A percentile compares a stretch with the other conserved stretches of the same genome.
phyloP scores from a whole-genome alignment of 306 rosid genomes.

The Lablab purpureus region DNA sequence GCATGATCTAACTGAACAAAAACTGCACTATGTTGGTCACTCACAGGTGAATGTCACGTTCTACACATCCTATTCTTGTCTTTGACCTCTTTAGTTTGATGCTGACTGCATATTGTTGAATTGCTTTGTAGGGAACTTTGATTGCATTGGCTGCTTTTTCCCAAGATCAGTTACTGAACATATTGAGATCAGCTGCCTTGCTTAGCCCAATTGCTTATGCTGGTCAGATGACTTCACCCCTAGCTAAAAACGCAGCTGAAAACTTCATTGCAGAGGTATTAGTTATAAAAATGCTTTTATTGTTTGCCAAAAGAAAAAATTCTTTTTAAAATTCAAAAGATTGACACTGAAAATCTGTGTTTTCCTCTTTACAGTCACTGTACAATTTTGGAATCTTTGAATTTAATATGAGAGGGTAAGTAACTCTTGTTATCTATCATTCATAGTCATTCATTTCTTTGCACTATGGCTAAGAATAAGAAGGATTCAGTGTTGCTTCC shows the following conservation, averaged over 20 bases:
- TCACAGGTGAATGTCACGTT: conserved; percentile 66
- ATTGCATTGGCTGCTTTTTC: conserved; percentile 82
- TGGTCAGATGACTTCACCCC: conserved; percentile 78
- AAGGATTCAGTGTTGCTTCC: conserved; percentile 18
- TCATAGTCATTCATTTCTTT: conserved; percentile 3
- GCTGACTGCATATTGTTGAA: background rate
- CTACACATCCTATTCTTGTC: background rate
- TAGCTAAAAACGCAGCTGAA: conserved; percentile 76
- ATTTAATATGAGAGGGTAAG: conserved; percentile 79
- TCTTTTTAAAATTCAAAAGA: background rate
- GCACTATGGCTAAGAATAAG: conserved; percentile 19
- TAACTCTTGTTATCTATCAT: background rate
- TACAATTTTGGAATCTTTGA: conserved; percentile 69
- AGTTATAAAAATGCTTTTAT: background rate
- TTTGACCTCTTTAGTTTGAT: conserved; percentile 26
- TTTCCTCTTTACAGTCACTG: conserved; percentile 58
- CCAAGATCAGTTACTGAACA: conserved; percentile 58
- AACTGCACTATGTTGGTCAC: conserved; percentile 87
- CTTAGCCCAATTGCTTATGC: conserved; percentile 89
- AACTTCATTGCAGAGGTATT: conserved; percentile 79
- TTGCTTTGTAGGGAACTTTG: conserved; percentile 78
- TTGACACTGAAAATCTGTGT: conserved; percentile 41
- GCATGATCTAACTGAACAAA: conserved; percentile 76
- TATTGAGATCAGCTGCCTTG: conserved; percentile 82
- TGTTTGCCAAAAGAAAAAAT: background rate